A percentile compares a stretch with the other conserved stretches of the same genome.
phyloP scores from a whole-genome alignment of 306 rosid genomes.

The Benincasa hispida region DNA sequence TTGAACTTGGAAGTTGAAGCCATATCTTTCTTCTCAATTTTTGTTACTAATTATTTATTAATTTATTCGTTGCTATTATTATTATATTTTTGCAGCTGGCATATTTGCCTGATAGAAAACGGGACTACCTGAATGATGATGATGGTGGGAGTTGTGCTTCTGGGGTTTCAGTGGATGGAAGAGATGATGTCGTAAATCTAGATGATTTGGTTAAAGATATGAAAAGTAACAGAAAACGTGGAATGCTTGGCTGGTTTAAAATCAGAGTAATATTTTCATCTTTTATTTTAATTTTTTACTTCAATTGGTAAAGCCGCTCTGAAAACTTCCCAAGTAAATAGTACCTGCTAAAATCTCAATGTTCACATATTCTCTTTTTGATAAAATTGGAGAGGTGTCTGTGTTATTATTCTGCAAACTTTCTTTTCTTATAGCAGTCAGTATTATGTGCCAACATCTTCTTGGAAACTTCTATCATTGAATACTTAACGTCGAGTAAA shows the following conservation, averaged over 20 bases:
- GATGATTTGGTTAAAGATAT: constrained; percentile 64
- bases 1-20: neutral
- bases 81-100: constrained; percentile 50
- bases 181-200: constrained; percentile 40
- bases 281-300: neutral
- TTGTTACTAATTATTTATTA: neutral
- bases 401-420: neutral
- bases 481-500: neutral
- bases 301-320: neutral
- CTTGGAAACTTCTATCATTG: neutral
- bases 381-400: neutral
- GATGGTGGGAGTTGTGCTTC: constrained; percentile 47
- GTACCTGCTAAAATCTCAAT: neutral
- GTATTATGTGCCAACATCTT: neutral
- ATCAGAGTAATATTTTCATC: constrained; percentile 33
- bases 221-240: constrained; percentile 52
- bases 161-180: constrained; percentile 50
- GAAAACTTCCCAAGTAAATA: neutral
- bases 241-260: constrained; percentile 87
- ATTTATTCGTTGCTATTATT: neutral
- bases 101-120: constrained; percentile 75
- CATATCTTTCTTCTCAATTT: neutral
- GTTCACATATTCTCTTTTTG: neutral
- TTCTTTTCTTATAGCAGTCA: neutral
- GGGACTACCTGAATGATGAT: constrained; percentile 50